phyloP scores from a whole-genome alignment of 306 rosid genomes.

The Nissolia schottii region DNA sequence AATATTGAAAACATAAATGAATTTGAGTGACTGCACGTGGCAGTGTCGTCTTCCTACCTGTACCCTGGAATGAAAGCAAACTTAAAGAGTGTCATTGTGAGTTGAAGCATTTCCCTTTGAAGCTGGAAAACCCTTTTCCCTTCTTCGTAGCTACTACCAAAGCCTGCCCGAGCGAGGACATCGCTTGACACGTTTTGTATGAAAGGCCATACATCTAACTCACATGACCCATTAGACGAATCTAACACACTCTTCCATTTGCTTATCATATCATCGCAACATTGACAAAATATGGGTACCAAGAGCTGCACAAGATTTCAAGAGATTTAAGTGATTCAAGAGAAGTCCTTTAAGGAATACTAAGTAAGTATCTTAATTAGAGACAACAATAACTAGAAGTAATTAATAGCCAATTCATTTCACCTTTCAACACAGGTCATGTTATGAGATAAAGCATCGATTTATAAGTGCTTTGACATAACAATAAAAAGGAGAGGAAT shows the following conservation, averaged over 20 bases:
- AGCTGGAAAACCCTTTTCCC: slow-evolving; percentile 30
- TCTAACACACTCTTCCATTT: slow-evolving; percentile 20
- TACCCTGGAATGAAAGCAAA: slow-evolving; percentile 41
- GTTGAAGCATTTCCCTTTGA: slow-evolving; percentile 35
- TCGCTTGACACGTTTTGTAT: slow-evolving; percentile 40
- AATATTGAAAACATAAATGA: background rate
- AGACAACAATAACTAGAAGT: background rate
- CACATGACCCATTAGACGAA: slow-evolving; percentile 30
- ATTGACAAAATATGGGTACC: slow-evolving; percentile 31
- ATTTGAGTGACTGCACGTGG: background rate
- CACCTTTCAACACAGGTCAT: background rate
- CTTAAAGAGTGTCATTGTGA: slow-evolving; percentile 38
- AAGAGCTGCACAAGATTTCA: slow-evolving; percentile 17
- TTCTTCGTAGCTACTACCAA: slow-evolving; percentile 37
- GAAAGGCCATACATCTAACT: slow-evolving; percentile 36
- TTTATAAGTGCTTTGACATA: background rate
- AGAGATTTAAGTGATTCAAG: background rate
- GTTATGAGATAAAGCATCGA: background rate
- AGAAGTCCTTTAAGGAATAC: background rate
- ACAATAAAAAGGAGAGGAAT: background rate
- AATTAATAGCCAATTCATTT: background rate
- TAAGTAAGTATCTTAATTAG: background rate
- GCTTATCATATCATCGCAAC: slow-evolving; percentile 25
- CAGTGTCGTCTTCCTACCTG: slow-evolving; percentile 5
- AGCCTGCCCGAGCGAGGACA: slow-evolving; percentile 40